Evolutionary conservation across 768 basidiomycete genomes (phyloP).

Genomic region (Pisolithus marmoratus): DNA sequence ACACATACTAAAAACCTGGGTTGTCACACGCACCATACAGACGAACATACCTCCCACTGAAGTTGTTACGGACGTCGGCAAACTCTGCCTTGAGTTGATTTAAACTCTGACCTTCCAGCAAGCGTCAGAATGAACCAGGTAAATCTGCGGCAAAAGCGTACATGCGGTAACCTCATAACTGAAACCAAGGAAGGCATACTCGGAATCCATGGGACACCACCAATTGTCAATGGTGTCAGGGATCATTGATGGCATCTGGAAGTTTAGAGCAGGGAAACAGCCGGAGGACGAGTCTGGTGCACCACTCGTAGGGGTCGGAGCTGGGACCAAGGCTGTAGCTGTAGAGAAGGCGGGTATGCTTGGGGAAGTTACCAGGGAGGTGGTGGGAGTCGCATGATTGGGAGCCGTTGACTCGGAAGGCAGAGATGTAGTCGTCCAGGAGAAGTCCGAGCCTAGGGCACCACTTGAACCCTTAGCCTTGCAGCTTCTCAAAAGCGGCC

Average conservation of each 20-base stretch:
- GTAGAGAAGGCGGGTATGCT: background rate
- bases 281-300: background rate
- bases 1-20: slow-evolving; percentile 33
- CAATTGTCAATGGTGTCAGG: slow-evolving; percentile 44
- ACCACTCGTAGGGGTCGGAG: background rate
- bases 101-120: slow-evolving; percentile 49
- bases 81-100: slow-evolving; percentile 50
- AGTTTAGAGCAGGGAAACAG: slow-evolving; percentile 40
- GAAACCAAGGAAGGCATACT: slow-evolving; percentile 75
- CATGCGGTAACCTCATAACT: slow-evolving; percentile 69
- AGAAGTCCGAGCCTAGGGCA: background rate
- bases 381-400: background rate
- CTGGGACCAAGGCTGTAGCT: background rate
- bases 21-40: slow-evolving; percentile 38
- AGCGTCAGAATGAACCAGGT: too few relatives aligned
- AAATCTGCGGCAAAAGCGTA: slow-evolving; percentile 23
- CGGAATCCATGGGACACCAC: slow-evolving; percentile 61
- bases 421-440: background rate
- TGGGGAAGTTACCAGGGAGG: background rate
- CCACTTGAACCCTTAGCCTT: background rate
- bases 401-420: background rate
- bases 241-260: slow-evolving; percentile 47
- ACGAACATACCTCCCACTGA: slow-evolving; percentile 62
- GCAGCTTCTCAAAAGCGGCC: slow-evolving; percentile 12
- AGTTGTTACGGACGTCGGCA: slow-evolving; percentile 49